Percentiles rank a stretch among this genome's conserved stretches.
phyloP scores from a whole-genome alignment of 257 asterid genomes.

The Penstemon newberryi region DNA sequence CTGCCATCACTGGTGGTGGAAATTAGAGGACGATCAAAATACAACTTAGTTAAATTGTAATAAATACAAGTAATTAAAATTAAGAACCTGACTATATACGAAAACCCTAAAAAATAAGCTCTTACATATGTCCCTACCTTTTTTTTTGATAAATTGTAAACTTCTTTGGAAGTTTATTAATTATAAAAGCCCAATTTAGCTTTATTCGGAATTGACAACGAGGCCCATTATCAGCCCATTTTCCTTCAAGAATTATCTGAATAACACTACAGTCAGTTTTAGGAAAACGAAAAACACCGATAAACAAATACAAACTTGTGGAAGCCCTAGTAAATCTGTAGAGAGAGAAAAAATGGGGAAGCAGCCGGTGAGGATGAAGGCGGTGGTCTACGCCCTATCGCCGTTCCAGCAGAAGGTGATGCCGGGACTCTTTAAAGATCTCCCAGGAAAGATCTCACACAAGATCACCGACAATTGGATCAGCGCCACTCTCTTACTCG shows the following conservation, averaged over 20 bases:
- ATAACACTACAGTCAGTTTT: too few species aligned
- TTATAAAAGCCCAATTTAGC: too few species aligned
- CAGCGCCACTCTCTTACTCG: slow-evolving; percentile 70
- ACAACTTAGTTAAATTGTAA: too few species aligned
- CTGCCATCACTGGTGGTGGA: too few species aligned
- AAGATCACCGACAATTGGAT: slow-evolving; percentile 79
- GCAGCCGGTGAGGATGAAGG: slow-evolving; percentile 81
- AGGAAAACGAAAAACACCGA: not conserved
- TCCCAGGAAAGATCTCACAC: slow-evolving; percentile 72
- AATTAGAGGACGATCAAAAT: too few species aligned
- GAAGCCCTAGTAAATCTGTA: slow-evolving; percentile 30
- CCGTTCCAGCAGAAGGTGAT: slow-evolving; percentile 88
- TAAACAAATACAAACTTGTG: slow-evolving; percentile 18
- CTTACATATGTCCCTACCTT: too few species aligned
- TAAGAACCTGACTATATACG: too few species aligned
- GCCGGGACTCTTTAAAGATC: slow-evolving; percentile 84
- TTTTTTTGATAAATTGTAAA: too few species aligned
- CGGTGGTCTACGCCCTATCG: slow-evolving; percentile 76
- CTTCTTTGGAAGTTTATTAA: too few species aligned
- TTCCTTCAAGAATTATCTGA: not conserved
- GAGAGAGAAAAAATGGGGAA: slow-evolving; percentile 59
- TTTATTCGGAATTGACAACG: not conserved
- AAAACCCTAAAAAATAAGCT: too few species aligned
- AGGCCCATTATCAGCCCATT: not conserved
- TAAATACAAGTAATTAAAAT: too few species aligned